These are phyloP conservation scores for Tricholoma saponaceum DNA, from an alignment of 768 basidiomycete species.

Conservation along the genomic window DNA sequence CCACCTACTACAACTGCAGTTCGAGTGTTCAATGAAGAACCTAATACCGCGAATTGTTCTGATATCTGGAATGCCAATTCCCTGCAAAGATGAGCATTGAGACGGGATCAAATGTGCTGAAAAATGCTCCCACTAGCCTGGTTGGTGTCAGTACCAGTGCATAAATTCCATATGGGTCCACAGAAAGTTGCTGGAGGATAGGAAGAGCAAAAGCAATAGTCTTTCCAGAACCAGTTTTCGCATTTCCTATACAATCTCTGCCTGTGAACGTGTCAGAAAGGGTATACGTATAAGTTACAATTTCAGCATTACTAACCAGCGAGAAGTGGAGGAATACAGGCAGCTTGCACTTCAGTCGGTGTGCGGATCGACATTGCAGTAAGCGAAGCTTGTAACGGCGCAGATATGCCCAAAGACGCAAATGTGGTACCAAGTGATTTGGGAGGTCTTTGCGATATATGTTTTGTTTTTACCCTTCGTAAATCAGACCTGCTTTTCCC, in stretches of 20 bases:
- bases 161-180: slow-evolving; percentile 93
- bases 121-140: slow-evolving; percentile 46
- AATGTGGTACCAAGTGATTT: slow-evolving; percentile 30
- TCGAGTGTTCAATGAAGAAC: slow-evolving; percentile 72
- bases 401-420: slow-evolving; percentile 53
- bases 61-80: slow-evolving; percentile 97
- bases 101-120: neutral
- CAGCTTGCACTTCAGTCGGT: slow-evolving; percentile 86
- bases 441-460: neutral
- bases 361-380: slow-evolving; percentile 76
- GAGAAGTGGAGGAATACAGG: slow-evolving; percentile 86
- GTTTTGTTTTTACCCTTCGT: neutral
- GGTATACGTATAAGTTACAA: neutral
- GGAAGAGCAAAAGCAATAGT: slow-evolving; percentile 97
- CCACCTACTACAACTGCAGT: slow-evolving; percentile 94
- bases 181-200: slow-evolving; percentile 82
- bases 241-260: slow-evolving; percentile 94
- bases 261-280: slow-evolving; percentile 40
- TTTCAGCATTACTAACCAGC: slow-evolving; percentile 45
- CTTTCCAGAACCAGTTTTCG: slow-evolving; percentile 97
- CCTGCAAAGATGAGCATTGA: slow-evolving; percentile 34
- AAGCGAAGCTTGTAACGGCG: slow-evolving; percentile 59
- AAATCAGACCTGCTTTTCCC: neutral
- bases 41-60: slow-evolving; percentile 92
- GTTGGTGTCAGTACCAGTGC: slow-evolving; percentile 94